phyloP scores from a whole-genome alignment of 257 asterid species.

The Paraleonurus japonicus region DNA sequence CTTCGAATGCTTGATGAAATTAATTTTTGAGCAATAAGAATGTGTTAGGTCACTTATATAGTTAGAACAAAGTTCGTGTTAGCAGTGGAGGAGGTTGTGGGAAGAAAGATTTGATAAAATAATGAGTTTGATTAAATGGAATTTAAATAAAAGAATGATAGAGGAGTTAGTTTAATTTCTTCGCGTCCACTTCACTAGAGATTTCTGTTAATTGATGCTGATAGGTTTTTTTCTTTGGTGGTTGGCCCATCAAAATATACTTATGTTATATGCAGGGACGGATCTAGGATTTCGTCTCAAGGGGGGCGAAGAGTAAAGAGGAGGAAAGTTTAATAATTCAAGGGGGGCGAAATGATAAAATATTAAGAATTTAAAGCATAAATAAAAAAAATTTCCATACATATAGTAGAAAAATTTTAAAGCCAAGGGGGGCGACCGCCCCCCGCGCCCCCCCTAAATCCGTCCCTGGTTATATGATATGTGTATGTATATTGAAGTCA shows the following conservation, averaged over 20 bases:
- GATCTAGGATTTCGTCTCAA: too few relatives aligned
- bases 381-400: too few relatives aligned
- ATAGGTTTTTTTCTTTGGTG: conserved; percentile 39
- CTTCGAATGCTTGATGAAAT: background rate
- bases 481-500: background rate
- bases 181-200: conserved; percentile 88
- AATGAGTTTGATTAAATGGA: conserved; percentile 23
- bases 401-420: too few relatives aligned
- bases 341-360: too few relatives aligned
- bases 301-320: too few relatives aligned
- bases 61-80: background rate
- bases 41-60: conserved; percentile 8
- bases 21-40: background rate
- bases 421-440: too few relatives aligned
- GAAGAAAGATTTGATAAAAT: conserved; percentile 7
- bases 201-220: conserved; percentile 62
- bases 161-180: conserved; percentile 56
- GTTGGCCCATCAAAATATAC: conserved; percentile 39
- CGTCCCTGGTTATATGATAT: background rate
- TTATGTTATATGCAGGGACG: too few relatives aligned
- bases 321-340: too few relatives aligned
- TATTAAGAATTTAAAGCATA: too few relatives aligned
- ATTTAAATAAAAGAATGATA: conserved; percentile 26
- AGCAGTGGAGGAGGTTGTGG: conserved; percentile 24
- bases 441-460: too few relatives aligned